A percentile compares a stretch with the other conserved stretches of the same genome.
Evolutionary conservation across 2,329 filamentous ascomycete genomes (phyloP).

Genomic region (Fusarium irregulare): DNA sequence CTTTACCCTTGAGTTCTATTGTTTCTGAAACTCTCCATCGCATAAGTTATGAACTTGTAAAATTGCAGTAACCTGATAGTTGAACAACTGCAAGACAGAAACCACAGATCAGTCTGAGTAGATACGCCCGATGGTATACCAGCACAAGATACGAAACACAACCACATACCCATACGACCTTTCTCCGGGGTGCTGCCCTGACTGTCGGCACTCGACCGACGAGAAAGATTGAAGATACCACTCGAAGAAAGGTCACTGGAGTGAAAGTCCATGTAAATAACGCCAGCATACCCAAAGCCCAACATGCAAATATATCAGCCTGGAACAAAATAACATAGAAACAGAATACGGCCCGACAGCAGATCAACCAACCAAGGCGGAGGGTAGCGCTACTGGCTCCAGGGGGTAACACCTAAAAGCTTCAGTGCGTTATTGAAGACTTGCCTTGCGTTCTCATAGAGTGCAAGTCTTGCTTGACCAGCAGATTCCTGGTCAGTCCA

Average conservation of each 20-base stretch:
- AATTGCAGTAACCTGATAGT: no score
- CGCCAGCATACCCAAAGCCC: not conserved
- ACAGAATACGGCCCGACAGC: not conserved
- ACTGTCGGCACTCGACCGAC: not conserved
- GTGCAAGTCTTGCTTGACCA: constrained; percentile 66
- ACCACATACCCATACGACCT: not conserved
- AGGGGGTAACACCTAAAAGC: constrained; percentile 53
- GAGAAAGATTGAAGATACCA: not conserved
- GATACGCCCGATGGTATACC: not conserved
- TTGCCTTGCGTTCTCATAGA: constrained; percentile 61
- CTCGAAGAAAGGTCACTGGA: not conserved
- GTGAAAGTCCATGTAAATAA: not conserved
- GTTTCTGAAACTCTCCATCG: no score
- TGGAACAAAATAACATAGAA: not conserved
- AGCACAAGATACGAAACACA: no score
- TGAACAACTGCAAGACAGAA: not conserved
- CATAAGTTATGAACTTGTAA: not conserved
- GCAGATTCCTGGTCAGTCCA: constrained; percentile 58
- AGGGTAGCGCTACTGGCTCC: not conserved
- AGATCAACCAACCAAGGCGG: not conserved
- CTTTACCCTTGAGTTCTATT: not conserved
- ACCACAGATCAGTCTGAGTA: not conserved
- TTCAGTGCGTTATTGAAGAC: constrained; percentile 48
- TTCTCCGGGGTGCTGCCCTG: no score
- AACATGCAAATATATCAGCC: not conserved